These are phyloP conservation scores for Plasmodium yoelii DNA, from an alignment of 169 alveolate species.

Conservation along the genomic window DNA sequence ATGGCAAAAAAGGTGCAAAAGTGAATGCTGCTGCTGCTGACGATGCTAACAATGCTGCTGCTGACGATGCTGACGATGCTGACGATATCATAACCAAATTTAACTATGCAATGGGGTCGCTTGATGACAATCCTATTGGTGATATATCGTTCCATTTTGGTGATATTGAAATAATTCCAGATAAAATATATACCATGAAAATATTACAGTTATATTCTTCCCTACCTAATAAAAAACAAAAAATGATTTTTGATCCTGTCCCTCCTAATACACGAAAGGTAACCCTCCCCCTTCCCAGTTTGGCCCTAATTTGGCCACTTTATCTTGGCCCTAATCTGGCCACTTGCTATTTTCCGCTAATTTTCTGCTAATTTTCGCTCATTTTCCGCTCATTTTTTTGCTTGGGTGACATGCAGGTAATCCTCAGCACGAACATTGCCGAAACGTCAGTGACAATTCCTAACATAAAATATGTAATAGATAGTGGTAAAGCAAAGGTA, in stretches of 20 bases:
- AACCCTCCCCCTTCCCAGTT: background rate
- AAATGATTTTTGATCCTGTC: constrained; percentile 88
- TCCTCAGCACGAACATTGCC: constrained; percentile 95
- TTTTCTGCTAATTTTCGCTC: too few species aligned
- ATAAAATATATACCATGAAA: constrained; percentile 63
- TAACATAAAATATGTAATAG: constrained; percentile 93
- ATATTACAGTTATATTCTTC: constrained; percentile 85
- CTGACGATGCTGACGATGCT: too few species aligned
- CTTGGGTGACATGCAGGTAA: constrained; percentile 34
- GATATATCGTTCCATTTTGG: constrained; percentile 76
- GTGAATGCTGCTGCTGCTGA: too few species aligned
- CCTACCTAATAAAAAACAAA: constrained; percentile 88
- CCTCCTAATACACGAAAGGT: constrained; percentile 77
- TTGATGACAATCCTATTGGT: constrained; percentile 4
- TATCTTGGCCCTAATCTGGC: too few species aligned
- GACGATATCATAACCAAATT: constrained; percentile 19
- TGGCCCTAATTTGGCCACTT: background rate
- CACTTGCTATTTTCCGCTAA: too few species aligned
- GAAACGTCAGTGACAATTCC: constrained; percentile 98
- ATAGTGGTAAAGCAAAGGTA: constrained; percentile 93
- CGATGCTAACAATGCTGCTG: too few species aligned
- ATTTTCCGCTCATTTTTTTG: background rate
- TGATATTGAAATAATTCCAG: constrained; percentile 55
- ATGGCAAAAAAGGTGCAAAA: constrained; percentile 23
- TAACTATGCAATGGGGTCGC: constrained; percentile 5